phyloP scores from a whole-genome alignment of 2,329 filamentous ascomycete genomes.

The Bipolaris gigantea region DNA sequence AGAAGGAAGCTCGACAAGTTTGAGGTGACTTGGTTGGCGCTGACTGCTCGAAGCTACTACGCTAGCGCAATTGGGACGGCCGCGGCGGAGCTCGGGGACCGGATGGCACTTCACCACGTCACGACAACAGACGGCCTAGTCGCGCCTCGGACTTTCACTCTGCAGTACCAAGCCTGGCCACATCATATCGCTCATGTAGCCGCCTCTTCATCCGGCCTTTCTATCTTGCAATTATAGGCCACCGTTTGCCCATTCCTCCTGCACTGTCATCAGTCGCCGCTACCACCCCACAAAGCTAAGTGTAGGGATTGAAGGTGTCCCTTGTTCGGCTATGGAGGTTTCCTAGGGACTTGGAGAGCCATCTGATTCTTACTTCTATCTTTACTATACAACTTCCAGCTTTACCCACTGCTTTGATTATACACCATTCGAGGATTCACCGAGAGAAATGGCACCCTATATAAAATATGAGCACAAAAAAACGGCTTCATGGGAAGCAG shows the following conservation, averaged over 20 bases:
- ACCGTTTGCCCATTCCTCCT: neutral
- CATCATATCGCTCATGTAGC: neutral
- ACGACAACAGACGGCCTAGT: conserved; percentile 1
- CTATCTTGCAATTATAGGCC: neutral
- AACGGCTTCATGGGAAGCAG: neutral
- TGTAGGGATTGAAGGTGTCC: neutral
- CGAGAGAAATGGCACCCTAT: too few relatives aligned
- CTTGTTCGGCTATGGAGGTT: neutral
- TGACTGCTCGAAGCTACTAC: conserved; percentile 5
- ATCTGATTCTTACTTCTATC: neutral
- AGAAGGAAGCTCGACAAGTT: conserved; percentile 5
- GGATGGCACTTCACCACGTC: conserved; percentile 7
- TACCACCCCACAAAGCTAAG: neutral
- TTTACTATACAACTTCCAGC: neutral
- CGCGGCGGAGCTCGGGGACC: neutral
- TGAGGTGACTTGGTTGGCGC: conserved; percentile 13
- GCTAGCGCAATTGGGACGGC: conserved; percentile 4
- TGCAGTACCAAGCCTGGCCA: neutral
- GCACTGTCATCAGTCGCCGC: neutral
- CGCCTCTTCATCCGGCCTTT: neutral
- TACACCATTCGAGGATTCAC: neutral
- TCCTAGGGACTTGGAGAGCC: too few relatives aligned
- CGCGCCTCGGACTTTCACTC: neutral
- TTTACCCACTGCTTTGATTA: neutral
- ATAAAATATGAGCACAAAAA: neutral